phyloP scores from a whole-genome alignment of 106 monocot genomes.

The Apostasia shenzhenica region DNA sequence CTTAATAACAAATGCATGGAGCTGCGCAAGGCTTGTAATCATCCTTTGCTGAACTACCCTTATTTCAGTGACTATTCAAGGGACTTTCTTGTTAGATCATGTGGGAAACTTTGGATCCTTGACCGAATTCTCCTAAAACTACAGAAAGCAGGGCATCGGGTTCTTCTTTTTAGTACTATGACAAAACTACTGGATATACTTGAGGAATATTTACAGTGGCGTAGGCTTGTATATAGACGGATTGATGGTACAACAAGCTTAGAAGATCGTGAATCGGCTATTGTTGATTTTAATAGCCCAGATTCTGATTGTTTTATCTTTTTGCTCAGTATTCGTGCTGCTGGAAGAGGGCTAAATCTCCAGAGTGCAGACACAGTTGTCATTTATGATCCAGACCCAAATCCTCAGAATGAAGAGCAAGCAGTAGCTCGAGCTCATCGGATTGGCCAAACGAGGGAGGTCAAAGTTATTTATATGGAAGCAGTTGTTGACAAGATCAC shows the following conservation, averaged over 20 bases:
- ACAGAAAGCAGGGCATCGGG: slow-evolving; percentile 89
- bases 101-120: slow-evolving; percentile 95
- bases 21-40: slow-evolving; percentile 91
- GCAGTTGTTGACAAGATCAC: slow-evolving; percentile 93
- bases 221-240: slow-evolving; percentile 70
- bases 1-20: slow-evolving; percentile 99
- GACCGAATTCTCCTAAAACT: slow-evolving; percentile 97
- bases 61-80: slow-evolving; percentile 67
- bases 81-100: slow-evolving; percentile 81
- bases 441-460: slow-evolving; percentile 89
- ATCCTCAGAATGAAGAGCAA: slow-evolving; percentile 99
- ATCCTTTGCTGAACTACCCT: slow-evolving; percentile 90
- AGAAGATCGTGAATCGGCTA: slow-evolving; percentile 90
- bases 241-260: slow-evolving; percentile 96
- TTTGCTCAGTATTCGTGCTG: slow-evolving; percentile 97
- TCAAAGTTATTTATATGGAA: slow-evolving; percentile 97
- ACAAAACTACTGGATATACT: slow-evolving; percentile 93
- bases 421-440: slow-evolving; percentile 98
- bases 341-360: slow-evolving; percentile 94
- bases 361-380: slow-evolving; percentile 97
- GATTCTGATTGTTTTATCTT: slow-evolving; percentile 89
- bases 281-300: slow-evolving; percentile 87
- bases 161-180: slow-evolving; percentile 98
- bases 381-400: slow-evolving; percentile 97
- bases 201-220: slow-evolving; percentile 96